Base-by-base conservation (phyloP, 2,329 filamentous ascomycete genomes). In the Hypoxylon sp. region DNA sequence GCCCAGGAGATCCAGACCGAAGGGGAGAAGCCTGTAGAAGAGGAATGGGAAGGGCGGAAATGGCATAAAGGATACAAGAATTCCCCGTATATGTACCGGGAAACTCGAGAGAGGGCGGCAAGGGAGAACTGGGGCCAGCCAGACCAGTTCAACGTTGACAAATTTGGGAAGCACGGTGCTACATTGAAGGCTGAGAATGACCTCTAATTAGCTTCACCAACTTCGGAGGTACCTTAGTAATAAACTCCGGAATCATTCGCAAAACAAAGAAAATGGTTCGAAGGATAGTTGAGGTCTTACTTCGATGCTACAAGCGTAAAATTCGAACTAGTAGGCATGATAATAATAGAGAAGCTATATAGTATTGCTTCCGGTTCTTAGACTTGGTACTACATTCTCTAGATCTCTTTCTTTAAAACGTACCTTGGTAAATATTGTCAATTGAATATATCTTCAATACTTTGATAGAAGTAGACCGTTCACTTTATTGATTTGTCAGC, bases 21-120 rank as follows among this genome's bases (percentile, higher is more conserved):
- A 11, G 66, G 71, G n/a, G 72, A 74, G 48, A 71, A 71, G 50
- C 76, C 75, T 1, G 61, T 72, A 0, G 77, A 78, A 38, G 75
- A 74, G 3, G 75, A 77, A 34, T 77, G 73, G 45, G 72, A 73
- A 21, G 74, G 66, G 3, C 70, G 75, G 2, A 66, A 73, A 13
- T 78, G 74, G 74, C 72, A 75, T 41, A 74, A 71, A 13, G 74
- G 73, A 9, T 70, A 72, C 28, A 71, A 65, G 45, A 67, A 60
- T 3, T 73, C 73, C 19, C 74, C 74, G 7, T 76, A 69, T 48
- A 75, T 76, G 65, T 66, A 69, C 13, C 63, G 63, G 14, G 67
- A 69, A 19, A 71, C 69, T 3, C 57, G 55, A 6, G 64, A 70
- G 48, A 62, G 55, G 19, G 63, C 67, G n/a, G 66, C 61, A 14